Percentiles rank a stretch among this genome's conserved stretches.
Conservation (phyloP, 805 yeast genomes). For the Candida mattraensis region DNA sequence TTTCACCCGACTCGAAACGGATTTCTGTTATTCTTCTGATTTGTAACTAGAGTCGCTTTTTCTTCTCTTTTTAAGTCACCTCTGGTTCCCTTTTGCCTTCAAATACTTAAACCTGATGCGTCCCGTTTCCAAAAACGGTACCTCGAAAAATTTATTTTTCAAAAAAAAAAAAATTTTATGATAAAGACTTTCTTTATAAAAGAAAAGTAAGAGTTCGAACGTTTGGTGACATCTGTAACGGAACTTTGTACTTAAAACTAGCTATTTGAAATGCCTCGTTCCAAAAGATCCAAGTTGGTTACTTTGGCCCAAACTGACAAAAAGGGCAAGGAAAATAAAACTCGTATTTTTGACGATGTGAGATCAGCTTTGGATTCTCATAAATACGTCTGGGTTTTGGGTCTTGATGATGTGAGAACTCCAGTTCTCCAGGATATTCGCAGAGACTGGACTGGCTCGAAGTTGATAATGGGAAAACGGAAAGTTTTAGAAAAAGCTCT, state of each 20-base stretch:
- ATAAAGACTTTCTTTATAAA: not conserved
- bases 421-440: slow-evolving; percentile 93
- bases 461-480: slow-evolving; percentile 86
- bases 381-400: slow-evolving; percentile 81
- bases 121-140: slow-evolving; percentile 19
- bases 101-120: not conserved
- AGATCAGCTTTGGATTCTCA: slow-evolving; percentile 76
- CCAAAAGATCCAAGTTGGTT: slow-evolving; percentile 93
- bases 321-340: slow-evolving; percentile 92
- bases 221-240: not conserved
- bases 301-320: slow-evolving; percentile 95
- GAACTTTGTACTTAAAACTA: not conserved
- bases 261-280: slow-evolving; percentile 76
- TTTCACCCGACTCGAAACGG: no score
- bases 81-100: slow-evolving; percentile 17
- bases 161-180: slow-evolving; percentile 11
- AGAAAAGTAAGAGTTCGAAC: not conserved
- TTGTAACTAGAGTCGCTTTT: slow-evolving; percentile 10
- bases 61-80: slow-evolving; percentile 7
- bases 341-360: slow-evolving; percentile 85
- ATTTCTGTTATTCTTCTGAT: no score
- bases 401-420: slow-evolving; percentile 90
- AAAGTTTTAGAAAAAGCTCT: slow-evolving; percentile 91
- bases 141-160: slow-evolving; percentile 10
- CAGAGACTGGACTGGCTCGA: slow-evolving; percentile 89